Evolutionary conservation across 768 basidiomycete genomes (phyloP).

Genomic region (Podaxis rugospora): DNA sequence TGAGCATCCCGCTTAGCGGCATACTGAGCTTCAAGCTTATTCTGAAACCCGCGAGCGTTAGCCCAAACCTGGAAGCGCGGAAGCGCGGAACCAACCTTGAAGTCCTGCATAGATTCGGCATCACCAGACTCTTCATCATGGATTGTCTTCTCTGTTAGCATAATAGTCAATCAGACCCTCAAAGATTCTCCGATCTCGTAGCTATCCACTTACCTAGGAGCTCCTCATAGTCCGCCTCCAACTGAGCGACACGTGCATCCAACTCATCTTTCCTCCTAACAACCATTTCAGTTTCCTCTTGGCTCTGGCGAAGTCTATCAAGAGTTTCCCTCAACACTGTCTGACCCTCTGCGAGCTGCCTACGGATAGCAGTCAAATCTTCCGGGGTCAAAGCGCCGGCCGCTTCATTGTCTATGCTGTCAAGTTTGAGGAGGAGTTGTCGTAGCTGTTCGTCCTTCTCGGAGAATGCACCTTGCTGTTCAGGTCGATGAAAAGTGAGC

Average conservation of each 20-base stretch:
- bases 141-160: conserved; percentile 77
- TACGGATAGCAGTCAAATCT: conserved; percentile 76
- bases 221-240: conserved; percentile 97
- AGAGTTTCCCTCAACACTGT: conserved; percentile 81
- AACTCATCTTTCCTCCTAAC: conserved; percentile 81
- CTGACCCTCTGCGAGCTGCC: conserved; percentile 89
- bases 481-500: neutral
- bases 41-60: conserved; percentile 39
- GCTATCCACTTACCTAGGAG: conserved; percentile 64
- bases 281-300: conserved; percentile 90
- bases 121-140: conserved; percentile 84
- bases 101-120: conserved; percentile 80
- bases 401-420: conserved; percentile 61
- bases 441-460: conserved; percentile 95
- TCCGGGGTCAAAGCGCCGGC: conserved; percentile 63
- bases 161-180: neutral
- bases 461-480: conserved; percentile 85
- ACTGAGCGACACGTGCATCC: conserved; percentile 69
- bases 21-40: conserved; percentile 92
- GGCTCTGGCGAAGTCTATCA: conserved; percentile 82
- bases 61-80: neutral
- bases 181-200: neutral
- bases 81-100: conserved; percentile 57
- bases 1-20: conserved; percentile 90
- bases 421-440: conserved; percentile 77